Percentiles rank a stretch among this genome's conserved stretches.
These are phyloP conservation scores for Penicillium italicum DNA, from an alignment of 2,329 filamentous ascomycete species.

Conservation along the genomic window DNA sequence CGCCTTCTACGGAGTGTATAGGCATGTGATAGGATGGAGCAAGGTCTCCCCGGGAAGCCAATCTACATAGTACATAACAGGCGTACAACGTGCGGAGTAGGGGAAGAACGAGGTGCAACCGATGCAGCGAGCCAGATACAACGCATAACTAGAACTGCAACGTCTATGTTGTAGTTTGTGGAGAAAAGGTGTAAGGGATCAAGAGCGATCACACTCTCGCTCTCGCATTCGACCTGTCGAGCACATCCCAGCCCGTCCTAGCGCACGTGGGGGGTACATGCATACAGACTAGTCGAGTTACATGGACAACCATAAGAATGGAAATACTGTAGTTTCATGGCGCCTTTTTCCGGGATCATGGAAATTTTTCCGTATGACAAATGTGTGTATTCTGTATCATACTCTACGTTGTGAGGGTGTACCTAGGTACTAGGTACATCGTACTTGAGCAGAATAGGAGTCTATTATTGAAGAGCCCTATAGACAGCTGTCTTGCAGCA, in stretches of 20 bases:
- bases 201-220: background rate
- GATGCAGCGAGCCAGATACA: background rate
- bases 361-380: background rate
- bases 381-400: background rate
- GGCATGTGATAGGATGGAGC: constrained; percentile 6
- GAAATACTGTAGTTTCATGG: too few relatives aligned
- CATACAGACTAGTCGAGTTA: too few relatives aligned
- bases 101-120: background rate
- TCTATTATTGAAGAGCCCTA: background rate
- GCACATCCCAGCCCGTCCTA: background rate
- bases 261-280: constrained; percentile 1
- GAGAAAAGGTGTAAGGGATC: background rate
- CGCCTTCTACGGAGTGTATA: background rate
- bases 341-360: background rate
- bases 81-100: background rate
- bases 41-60: background rate
- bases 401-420: background rate
- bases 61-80: background rate
- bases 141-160: background rate
- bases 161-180: background rate
- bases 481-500: too few relatives aligned
- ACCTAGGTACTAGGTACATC: background rate
- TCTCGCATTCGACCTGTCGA: constrained; percentile 1
- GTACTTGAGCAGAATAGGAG: background rate
- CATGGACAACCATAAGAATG: too few relatives aligned